Conservation (phyloP, 805 yeast genomes). For the Wickerhamomyces chaumierensis region DNA sequence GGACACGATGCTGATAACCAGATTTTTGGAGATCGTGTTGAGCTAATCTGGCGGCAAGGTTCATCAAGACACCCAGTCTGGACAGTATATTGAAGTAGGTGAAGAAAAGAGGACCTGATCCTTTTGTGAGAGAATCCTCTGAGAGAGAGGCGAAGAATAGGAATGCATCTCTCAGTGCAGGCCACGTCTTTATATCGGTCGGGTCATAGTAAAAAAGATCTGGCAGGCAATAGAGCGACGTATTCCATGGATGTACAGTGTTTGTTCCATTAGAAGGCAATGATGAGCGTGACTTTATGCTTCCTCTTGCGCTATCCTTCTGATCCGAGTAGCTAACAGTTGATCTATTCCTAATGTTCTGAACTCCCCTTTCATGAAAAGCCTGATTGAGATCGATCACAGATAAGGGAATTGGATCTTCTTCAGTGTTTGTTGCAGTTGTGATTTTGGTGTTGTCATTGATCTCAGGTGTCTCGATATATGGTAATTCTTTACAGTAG, state of each 20-base stretch:
- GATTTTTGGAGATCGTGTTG: conserved; percentile 38
- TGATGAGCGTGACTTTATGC: conserved; percentile 10
- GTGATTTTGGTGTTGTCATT: conserved; percentile 21
- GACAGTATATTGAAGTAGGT: conserved; percentile 44
- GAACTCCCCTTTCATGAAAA: conserved; percentile 14
- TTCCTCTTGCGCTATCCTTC: conserved; percentile 6
- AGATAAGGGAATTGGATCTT: conserved; percentile 6
- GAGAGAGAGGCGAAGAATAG: conserved; percentile 36
- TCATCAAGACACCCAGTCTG: conserved; percentile 39
- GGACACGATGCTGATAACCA: conserved; percentile 34
- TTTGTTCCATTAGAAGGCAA: conserved; percentile 6
- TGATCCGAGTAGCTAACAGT: conserved; percentile 5
- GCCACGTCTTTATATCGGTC: conserved; percentile 52
- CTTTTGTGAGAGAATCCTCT: conserved; percentile 37
- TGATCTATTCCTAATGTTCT: conserved; percentile 8
- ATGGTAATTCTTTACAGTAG: conserved; percentile 48
- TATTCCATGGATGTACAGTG: conserved; percentile 18
- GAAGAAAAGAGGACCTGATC: conserved; percentile 39
- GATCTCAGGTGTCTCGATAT: conserved; percentile 27
- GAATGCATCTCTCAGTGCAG: conserved; percentile 37
- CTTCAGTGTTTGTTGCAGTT: conserved; percentile 18
- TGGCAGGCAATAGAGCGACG: conserved; percentile 20
- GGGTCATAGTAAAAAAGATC: conserved; percentile 47
- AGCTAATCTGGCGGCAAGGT: conserved; percentile 42
- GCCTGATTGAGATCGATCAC: conserved; percentile 16